These are phyloP conservation scores for Ogataea ramenticola DNA, from an alignment of 805 yeast genomes.

Conservation along the genomic window DNA sequence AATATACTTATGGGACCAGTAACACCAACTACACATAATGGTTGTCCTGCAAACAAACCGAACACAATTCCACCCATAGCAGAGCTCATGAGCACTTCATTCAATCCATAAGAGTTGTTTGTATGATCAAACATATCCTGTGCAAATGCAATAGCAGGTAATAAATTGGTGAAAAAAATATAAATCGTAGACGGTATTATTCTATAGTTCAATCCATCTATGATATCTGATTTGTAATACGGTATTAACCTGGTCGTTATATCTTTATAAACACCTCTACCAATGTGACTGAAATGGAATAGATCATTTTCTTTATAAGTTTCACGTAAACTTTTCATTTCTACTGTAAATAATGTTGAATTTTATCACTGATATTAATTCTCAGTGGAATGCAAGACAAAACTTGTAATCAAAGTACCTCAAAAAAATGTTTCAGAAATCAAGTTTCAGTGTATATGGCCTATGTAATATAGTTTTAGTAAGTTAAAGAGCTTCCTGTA, in stretches of 20 bases:
- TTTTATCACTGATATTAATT: no score
- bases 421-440: no score
- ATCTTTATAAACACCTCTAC: slow-evolving; percentile 50
- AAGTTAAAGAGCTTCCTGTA: no score
- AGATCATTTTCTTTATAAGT: slow-evolving; percentile 1
- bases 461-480: no score
- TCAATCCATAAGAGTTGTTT: slow-evolving; percentile 79
- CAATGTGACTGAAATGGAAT: slow-evolving; percentile 21
- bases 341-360: neutral
- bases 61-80: slow-evolving; percentile 88
- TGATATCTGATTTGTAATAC: slow-evolving; percentile 69
- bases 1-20: slow-evolving; percentile 94
- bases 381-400: no score
- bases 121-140: slow-evolving; percentile 96
- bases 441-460: no score
- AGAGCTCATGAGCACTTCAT: slow-evolving; percentile 76
- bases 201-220: slow-evolving; percentile 77
- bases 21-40: slow-evolving; percentile 91
- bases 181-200: slow-evolving; percentile 79
- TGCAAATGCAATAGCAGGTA: slow-evolving; percentile 94
- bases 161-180: slow-evolving; percentile 81
- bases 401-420: no score
- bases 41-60: slow-evolving; percentile 84
- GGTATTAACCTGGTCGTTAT: slow-evolving; percentile 46
- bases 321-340: neutral